Percentiles rank a stretch among this genome's conserved stretches.
phyloP scores from a whole-genome alignment of 495 filamentous ascomycete genomes.

The Penicillium taxi region DNA sequence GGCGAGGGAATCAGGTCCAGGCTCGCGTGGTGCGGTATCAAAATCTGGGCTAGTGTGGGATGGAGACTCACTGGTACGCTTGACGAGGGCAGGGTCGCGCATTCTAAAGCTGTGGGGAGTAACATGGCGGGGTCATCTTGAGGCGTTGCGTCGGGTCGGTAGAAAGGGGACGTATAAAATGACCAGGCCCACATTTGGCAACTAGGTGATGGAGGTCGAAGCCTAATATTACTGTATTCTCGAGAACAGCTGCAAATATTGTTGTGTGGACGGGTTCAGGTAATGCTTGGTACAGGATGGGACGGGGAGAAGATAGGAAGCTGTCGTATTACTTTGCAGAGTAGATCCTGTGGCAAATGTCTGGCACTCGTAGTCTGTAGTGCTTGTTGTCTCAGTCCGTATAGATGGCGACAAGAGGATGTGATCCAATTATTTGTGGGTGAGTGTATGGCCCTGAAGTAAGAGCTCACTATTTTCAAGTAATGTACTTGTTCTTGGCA shows the following conservation, averaged over 20 bases:
- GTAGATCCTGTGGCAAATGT: neutral
- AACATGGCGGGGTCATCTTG: slow-evolving; percentile 18
- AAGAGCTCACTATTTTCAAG: too few relatives aligned
- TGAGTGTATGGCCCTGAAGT: too few relatives aligned
- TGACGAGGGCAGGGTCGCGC: too few relatives aligned
- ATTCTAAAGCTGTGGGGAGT: slow-evolving; percentile 14
- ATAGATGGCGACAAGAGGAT: neutral
- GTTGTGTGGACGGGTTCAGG: neutral
- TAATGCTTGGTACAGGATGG: too few relatives aligned
- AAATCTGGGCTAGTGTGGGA: slow-evolving; percentile 39
- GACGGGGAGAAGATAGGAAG: too few relatives aligned
- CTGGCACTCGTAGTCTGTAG: neutral
- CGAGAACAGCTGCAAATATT: slow-evolving; percentile 15
- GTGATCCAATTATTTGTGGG: too few relatives aligned
- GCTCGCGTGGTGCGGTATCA: slow-evolving; percentile 36
- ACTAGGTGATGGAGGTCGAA: slow-evolving; percentile 21
- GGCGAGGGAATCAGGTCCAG: slow-evolving; percentile 41
- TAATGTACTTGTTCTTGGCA: too few relatives aligned
- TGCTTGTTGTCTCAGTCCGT: neutral
- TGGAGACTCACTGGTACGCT: slow-evolving; percentile 32
- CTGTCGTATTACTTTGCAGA: neutral
- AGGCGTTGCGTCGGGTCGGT: slow-evolving; percentile 15
- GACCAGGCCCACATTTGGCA: too few relatives aligned
- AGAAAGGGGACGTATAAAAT: slow-evolving; percentile 31
- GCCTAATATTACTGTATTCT: slow-evolving; percentile 30